Evolutionary conservation across 2,329 filamentous ascomycete genomes (phyloP), one percentile per base, ranked within the genome.

Genomic region (Phyllachora maydis): DNA sequence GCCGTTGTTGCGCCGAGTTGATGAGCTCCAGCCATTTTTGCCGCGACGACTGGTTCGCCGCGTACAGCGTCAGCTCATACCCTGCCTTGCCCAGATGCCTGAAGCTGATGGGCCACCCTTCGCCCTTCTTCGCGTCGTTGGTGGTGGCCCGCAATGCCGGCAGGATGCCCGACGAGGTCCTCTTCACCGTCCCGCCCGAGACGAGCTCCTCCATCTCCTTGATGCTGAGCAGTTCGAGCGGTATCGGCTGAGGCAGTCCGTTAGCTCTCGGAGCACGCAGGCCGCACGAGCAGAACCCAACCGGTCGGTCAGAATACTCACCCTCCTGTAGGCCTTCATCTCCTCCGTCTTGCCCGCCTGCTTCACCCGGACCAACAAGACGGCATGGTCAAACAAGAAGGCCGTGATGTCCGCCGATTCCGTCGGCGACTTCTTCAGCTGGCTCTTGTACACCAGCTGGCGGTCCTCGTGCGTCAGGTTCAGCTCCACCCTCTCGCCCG

Each of bases 1-100:
- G 59, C 31, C 76, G 77, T 37, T 78, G 70, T 46, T 98, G 90
- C 34, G 92, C 82, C 23, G 70, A 64, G 39, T 92, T 81, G 37
- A 98, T 93, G 40, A 79, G 73, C 50, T 98, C 83, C 43, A 98
- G 81, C 74, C 88, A 98, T 49, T 95, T 98, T 45, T 85, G 79
- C 28, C 88, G 66, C 14, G 81, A 78, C 6, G 79, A 75, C 35
- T 79, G 73, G 28, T 79, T 90, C 7, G 74, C 70, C 22, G 82
- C 85, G 46, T 75, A 95, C 4, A 98, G 59, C 4, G 83, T 88
- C 38, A 82, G 56, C 43, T 93, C 85, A 42, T 93, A 98, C 16
- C 85, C 88, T 25, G 82, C 83, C 49, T 91, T 93, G 23, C 88
- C 88, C 29, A 98, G 62, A 56, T 93, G 82, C 35, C 78, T 73